Conservation (phyloP, 441 rosid species). For the Adansonia gregorii region DNA sequence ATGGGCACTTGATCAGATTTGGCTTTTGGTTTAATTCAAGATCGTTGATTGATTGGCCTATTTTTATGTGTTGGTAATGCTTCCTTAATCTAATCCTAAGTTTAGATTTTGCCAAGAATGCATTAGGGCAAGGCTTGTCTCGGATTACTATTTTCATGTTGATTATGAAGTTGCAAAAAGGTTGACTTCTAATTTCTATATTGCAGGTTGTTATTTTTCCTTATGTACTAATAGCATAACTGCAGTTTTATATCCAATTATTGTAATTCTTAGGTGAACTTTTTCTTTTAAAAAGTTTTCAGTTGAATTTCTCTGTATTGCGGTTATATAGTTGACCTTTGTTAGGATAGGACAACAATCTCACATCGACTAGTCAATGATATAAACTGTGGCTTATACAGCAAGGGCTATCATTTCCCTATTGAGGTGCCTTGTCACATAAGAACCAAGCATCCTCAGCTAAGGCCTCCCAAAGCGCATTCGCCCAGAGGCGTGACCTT, state of each 20-base stretch:
- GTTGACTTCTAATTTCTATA: slow-evolving; percentile 27
- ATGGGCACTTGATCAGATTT: slow-evolving; percentile 84
- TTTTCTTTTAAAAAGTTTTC: not conserved
- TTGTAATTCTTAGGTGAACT: slow-evolving; percentile 80
- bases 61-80: slow-evolving; percentile 92
- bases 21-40: slow-evolving; percentile 97
- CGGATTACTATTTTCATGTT: not conserved
- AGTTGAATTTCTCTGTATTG: not conserved
- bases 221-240: slow-evolving; percentile 70
- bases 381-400: too few species aligned
- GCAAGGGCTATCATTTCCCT: too few species aligned
- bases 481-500: too few species aligned
- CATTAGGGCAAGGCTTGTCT: slow-evolving; percentile 12
- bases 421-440: too few species aligned
- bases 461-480: too few species aligned
- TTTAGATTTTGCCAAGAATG: not conserved
- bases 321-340: not conserved
- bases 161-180: slow-evolving; percentile 3
- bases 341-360: too few species aligned
- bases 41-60: slow-evolving; percentile 95
- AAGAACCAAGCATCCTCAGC: too few species aligned
- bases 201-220: slow-evolving; percentile 67
- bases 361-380: too few species aligned
- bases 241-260: slow-evolving; percentile 78
- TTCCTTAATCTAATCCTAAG: not conserved